Conservation (phyloP, 2,329 filamentous ascomycete genomes). For the Aspergillus floridensis region DNA sequence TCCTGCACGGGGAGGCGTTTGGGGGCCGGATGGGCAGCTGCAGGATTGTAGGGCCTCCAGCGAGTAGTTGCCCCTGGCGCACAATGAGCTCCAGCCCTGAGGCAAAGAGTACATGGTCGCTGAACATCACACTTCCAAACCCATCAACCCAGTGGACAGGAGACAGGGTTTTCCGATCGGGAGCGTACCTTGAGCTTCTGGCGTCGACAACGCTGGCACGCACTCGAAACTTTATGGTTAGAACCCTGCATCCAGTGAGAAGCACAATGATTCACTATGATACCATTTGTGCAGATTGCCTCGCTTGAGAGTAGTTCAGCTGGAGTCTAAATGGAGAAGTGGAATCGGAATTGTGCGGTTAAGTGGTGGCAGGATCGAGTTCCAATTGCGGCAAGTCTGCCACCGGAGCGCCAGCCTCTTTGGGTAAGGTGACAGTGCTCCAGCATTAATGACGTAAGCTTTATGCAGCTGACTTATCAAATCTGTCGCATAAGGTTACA, state of each 20-base stretch:
- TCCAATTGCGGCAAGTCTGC: not conserved
- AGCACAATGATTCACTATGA: not conserved
- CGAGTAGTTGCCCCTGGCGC: not conserved
- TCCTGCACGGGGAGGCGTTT: not conserved
- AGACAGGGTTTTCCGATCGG: not conserved
- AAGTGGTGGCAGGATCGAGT: no score
- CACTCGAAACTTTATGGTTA: not conserved
- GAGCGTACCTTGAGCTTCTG: not conserved
- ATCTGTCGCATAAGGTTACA: no score
- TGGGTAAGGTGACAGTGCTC: not conserved
- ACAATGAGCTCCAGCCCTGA: not conserved
- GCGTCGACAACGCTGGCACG: not conserved
- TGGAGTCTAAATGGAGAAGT: no score
- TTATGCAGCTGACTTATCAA: not conserved
- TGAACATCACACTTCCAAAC: not conserved
- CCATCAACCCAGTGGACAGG: not conserved
- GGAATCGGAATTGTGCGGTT: no score
- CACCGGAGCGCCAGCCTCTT: not conserved
- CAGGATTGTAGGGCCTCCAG: not conserved
- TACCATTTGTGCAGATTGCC: no score
- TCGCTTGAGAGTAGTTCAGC: no score
- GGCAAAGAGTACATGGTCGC: not conserved
- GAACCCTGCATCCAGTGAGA: not conserved
- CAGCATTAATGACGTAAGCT: accelerated
- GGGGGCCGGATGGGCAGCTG: not conserved